These are phyloP conservation scores for Pseudogymnoascus sp. DNA, from an alignment of 2,329 filamentous ascomycete genomes.

Conservation along the genomic window DNA sequence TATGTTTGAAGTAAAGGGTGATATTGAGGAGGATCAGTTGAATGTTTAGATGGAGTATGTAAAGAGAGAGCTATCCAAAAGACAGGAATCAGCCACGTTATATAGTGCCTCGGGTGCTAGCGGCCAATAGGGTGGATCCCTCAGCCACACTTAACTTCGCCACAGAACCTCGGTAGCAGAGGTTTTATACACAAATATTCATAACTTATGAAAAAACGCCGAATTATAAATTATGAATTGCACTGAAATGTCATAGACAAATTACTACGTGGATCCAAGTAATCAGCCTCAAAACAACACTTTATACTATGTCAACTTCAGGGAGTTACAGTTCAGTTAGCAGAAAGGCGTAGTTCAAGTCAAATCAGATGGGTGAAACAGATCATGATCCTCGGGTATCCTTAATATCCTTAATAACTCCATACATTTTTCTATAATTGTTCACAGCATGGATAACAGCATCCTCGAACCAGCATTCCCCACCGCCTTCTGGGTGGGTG, in stretches of 20 bases:
- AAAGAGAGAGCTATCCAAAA: not conserved
- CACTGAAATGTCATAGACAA: not conserved
- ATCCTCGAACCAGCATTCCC: constrained; percentile 58
- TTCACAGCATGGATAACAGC: constrained; percentile 49
- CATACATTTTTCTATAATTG: constrained; percentile 11
- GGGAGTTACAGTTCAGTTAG: not conserved
- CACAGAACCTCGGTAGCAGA: not conserved
- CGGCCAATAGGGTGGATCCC: not conserved
- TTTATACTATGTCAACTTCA: not conserved
- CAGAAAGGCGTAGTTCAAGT: not conserved
- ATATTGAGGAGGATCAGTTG: not conserved
- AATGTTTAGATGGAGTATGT: not conserved
- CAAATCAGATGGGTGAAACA: not conserved
- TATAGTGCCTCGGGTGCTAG: not conserved
- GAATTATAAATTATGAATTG: not conserved
- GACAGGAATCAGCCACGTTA: constrained; percentile 4
- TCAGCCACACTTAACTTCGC: not conserved
- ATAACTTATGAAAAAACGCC: not conserved
- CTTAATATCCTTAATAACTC: constrained; percentile 9
- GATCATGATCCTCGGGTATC: constrained; percentile 4
- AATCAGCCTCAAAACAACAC: not conserved
- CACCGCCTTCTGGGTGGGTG: constrained; percentile 34
- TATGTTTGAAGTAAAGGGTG: not conserved
- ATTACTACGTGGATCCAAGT: not conserved
- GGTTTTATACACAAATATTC: not conserved